Evolutionary conservation across 495 filamentous ascomycete species (phyloP).

Genomic region (Annulohypoxylon moriforme): DNA sequence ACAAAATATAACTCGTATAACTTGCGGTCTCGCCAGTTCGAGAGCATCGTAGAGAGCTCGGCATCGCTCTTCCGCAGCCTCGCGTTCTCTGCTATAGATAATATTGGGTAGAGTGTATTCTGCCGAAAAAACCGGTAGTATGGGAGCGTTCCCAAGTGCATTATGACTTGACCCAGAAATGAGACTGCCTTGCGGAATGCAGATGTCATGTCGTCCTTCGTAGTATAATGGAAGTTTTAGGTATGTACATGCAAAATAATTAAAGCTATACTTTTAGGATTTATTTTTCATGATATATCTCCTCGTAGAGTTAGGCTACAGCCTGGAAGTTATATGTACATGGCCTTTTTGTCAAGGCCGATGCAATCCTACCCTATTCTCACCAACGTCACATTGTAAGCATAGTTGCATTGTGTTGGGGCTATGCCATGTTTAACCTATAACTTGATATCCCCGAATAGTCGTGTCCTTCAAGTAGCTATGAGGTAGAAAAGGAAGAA

Average conservation of each 20-base stretch:
- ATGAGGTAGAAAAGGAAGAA: too few relatives aligned
- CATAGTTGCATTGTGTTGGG: too few relatives aligned
- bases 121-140: conserved; percentile 36
- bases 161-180: not conserved
- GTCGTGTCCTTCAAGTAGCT: too few relatives aligned
- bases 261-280: not conserved
- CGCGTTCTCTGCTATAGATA: conserved; percentile 14
- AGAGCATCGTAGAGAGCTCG: conserved; percentile 19
- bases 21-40: conserved; percentile 46
- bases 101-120: conserved; percentile 31
- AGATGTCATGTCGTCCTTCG: not conserved
- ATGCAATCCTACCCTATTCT: too few relatives aligned
- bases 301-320: not conserved
- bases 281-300: too few relatives aligned
- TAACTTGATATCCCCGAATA: too few relatives aligned
- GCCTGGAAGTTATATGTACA: not conserved
- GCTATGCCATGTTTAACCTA: too few relatives aligned
- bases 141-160: conserved; percentile 23
- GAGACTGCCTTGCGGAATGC: conserved; percentile 5
- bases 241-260: too few relatives aligned
- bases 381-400: too few relatives aligned
- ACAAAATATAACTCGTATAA: conserved; percentile 48
- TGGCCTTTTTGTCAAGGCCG: not conserved
- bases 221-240: not conserved
- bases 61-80: not conserved